Percentiles rank a stretch among this genome's conserved stretches.
Conservation (phyloP, 805 yeast species). For the Wickerhamiella nectarea region DNA sequence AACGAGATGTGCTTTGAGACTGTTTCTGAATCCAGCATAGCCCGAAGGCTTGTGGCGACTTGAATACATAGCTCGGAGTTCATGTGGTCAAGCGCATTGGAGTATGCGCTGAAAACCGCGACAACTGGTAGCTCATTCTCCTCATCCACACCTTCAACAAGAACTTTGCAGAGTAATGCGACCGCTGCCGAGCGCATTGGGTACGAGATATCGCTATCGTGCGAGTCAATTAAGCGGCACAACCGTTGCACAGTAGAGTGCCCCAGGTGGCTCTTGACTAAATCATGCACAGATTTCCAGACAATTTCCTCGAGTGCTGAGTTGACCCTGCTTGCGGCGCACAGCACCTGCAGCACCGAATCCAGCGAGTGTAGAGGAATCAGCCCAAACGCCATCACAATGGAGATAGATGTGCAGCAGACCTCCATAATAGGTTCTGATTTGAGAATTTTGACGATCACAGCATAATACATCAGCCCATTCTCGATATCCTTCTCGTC, state of each 20-base stretch:
- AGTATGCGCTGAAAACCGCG: slow-evolving; percentile 7
- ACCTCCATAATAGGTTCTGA: slow-evolving; percentile 27
- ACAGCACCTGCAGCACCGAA: slow-evolving; percentile 32
- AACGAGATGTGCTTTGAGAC: not conserved
- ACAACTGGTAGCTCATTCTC: slow-evolving; percentile 6
- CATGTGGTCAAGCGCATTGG: slow-evolving; percentile 3
- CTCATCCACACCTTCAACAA: slow-evolving; percentile 3
- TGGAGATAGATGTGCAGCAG: slow-evolving; percentile 32
- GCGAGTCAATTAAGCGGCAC: slow-evolving; percentile 24
- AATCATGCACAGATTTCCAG: slow-evolving; percentile 30
- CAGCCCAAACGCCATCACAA: slow-evolving; percentile 34
- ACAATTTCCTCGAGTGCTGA: slow-evolving; percentile 27
- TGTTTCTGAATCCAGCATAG: not conserved
- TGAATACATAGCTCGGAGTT: not conserved
- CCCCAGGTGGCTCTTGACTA: slow-evolving; percentile 30
- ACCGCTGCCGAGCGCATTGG: slow-evolving; percentile 28
- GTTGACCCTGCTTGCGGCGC: slow-evolving; percentile 32
- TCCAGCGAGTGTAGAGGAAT: slow-evolving; percentile 32
- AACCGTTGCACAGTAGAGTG: slow-evolving; percentile 25
- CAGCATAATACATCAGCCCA: slow-evolving; percentile 27
- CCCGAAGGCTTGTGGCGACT: slow-evolving; percentile 2
- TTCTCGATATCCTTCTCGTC: slow-evolving; percentile 30
- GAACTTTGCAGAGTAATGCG: slow-evolving; percentile 21
- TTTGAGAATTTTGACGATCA: slow-evolving; percentile 31
- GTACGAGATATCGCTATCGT: slow-evolving; percentile 21